Percentiles rank a stretch among this genome's conserved stretches.
phyloP scores from a whole-genome alignment of 2,329 filamentous ascomycete species.

The Lecanicillium sp. region DNA sequence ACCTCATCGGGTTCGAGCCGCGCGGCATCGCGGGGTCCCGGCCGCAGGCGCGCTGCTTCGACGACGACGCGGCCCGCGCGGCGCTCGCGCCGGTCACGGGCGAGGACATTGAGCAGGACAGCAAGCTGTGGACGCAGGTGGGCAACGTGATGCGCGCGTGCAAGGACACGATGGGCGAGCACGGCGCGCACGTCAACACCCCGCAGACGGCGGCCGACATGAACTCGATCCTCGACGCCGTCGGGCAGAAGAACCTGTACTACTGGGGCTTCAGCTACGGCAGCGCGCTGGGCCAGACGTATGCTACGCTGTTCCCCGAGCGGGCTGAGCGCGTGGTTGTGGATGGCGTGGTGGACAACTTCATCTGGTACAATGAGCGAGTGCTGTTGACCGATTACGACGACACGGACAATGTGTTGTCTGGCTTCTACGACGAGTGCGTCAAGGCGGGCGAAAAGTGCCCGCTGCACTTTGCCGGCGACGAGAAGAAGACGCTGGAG shows the following conservation, averaged over 20 bases:
- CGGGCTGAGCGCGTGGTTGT: not conserved
- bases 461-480: conserved; percentile 24
- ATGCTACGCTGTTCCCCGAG: conserved; percentile 31
- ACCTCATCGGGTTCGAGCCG: conserved; percentile 43
- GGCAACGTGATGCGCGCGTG: conserved; percentile 24
- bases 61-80: conserved; percentile 26
- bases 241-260: conserved; percentile 20
- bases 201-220: conserved; percentile 19
- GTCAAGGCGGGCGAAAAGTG: not conserved
- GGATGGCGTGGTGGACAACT: not conserved
- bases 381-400: not conserved
- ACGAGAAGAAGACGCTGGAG: conserved; percentile 29
- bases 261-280: conserved; percentile 36
- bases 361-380: not conserved
- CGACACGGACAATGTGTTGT: not conserved
- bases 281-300: conserved; percentile 29
- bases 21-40: conserved; percentile 33
- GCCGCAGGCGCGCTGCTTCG: conserved; percentile 34
- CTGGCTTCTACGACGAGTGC: not conserved
- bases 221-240: conserved; percentile 17
- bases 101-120: conserved; percentile 26
- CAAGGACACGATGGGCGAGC: conserved; percentile 6
- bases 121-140: conserved; percentile 34
- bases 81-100: conserved; percentile 19
- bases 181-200: conserved; percentile 16